Evolutionary conservation across 345 rosid species (phyloP).

Genomic region (Eucalyptus urophylla): DNA sequence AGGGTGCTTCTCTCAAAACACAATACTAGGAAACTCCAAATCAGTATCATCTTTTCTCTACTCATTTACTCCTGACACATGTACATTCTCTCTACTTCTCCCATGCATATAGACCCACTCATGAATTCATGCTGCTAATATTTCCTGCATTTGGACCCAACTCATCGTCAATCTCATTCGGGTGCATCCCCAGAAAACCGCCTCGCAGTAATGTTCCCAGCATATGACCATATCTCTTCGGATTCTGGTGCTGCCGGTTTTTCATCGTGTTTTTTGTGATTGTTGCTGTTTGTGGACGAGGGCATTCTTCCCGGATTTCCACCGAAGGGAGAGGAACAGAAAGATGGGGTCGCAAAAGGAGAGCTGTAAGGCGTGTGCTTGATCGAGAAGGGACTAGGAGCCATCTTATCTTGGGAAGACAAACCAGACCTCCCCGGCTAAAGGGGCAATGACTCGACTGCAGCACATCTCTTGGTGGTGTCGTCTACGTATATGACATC

Average conservation of each 20-base stretch:
- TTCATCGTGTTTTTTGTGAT: slow-evolving; percentile 22
- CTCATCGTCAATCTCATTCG: slow-evolving; percentile 55
- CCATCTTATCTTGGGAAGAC: slow-evolving; percentile 41
- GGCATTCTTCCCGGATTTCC: slow-evolving; percentile 55
- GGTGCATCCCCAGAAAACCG: slow-evolving; percentile 64
- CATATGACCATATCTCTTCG: slow-evolving; percentile 64
- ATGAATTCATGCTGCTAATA: not conserved
- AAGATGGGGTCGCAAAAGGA: slow-evolving; percentile 62
- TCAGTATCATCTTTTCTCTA: not conserved
- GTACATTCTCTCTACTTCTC: not conserved
- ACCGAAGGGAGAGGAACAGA: slow-evolving; percentile 30
- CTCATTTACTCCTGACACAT: not conserved
- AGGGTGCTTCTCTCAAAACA: not conserved
- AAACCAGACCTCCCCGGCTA: slow-evolving; percentile 44
- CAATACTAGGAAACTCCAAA: not conserved
- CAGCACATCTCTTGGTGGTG: slow-evolving; percentile 40
- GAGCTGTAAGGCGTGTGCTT: slow-evolving; percentile 54
- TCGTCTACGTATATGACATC: slow-evolving; percentile 91
- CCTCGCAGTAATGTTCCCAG: slow-evolving; percentile 63
- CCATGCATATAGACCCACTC: not conserved
- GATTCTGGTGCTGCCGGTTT: slow-evolving; percentile 24
- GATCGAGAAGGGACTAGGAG: slow-evolving; percentile 58
- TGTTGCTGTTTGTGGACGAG: slow-evolving; percentile 14
- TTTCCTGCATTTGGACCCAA: not conserved
- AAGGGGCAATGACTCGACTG: slow-evolving; percentile 53